Conservation (phyloP, 306 rosid species). For the Potentilla sterilis region DNA sequence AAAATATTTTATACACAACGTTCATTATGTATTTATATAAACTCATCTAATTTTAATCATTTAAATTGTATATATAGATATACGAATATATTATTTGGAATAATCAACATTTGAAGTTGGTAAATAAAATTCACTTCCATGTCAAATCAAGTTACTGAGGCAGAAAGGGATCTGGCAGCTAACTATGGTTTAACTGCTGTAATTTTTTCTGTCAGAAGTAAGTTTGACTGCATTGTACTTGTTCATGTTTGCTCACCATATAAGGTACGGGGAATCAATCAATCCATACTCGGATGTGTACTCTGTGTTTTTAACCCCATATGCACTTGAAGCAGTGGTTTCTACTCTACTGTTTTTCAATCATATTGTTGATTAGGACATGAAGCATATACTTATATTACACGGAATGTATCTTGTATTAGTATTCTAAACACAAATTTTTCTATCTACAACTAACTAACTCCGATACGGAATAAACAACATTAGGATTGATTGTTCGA, state of each 20-base stretch:
- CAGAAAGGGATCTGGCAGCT: neutral
- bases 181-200: neutral
- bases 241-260: no score
- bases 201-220: neutral
- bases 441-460: no score
- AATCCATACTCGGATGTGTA: no score
- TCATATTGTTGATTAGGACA: neutral
- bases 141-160: neutral
- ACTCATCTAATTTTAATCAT: no score
- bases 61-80: no score
- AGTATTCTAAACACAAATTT: neutral
- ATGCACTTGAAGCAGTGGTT: neutral
- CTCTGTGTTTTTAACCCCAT: neutral
- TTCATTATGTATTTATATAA: no score
- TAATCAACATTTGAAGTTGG: neutral
- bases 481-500: no score
- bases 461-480: no score
- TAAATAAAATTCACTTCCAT: neutral
- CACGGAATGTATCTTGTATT: neutral
- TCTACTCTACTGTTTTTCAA: neutral
- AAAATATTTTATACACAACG: no score
- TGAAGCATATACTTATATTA: neutral
- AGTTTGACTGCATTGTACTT: neutral
- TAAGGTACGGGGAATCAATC: no score
- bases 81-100: no score